phyloP scores from a whole-genome alignment of 140 eudicot species.

The Ambrosia hybrid region DNA sequence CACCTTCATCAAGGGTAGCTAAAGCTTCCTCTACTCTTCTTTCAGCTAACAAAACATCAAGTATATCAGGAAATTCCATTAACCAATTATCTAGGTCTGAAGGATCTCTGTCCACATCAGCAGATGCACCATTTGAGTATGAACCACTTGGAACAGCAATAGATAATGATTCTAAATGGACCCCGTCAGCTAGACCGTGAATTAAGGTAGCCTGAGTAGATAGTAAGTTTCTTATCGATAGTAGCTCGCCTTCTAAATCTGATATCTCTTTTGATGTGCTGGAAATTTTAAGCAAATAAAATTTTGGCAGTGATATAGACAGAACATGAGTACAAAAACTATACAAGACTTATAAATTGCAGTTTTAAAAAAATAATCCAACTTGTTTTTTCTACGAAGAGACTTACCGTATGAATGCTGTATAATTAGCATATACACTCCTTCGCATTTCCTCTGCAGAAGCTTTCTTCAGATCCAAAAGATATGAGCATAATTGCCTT shows the following conservation, averaged over 20 bases:
- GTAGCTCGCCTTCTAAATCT: no score
- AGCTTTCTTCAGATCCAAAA: constrained; percentile 90
- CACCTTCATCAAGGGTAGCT: constrained; percentile 85
- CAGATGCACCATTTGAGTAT: constrained; percentile 38
- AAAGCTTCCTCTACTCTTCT: constrained; percentile 96
- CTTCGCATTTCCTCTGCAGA: constrained; percentile 99
- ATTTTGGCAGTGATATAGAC: constrained; percentile 17
- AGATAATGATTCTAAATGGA: constrained; percentile 62
- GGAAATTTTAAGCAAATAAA: constrained; percentile 26
- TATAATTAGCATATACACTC: constrained; percentile 21
- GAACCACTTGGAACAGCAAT: constrained; percentile 56
- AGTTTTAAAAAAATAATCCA: neutral
- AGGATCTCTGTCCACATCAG: constrained; percentile 62
- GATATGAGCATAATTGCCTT: constrained; percentile 88
- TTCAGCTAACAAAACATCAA: constrained; percentile 93
- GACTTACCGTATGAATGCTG: constrained; percentile 96
- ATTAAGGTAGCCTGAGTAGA: no score
- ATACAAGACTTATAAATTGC: no score
- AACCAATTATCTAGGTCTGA: constrained; percentile 88
- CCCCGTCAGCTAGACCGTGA: constrained; percentile 88
- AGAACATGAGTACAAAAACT: neutral
- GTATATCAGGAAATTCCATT: constrained; percentile 84
- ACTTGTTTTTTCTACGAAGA: neutral
- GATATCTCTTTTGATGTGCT: constrained; percentile 98
- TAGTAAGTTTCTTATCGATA: no score